These are phyloP conservation scores for Saturnispora serradocipensis DNA, from an alignment of 805 yeast species.

Conservation along the genomic window DNA sequence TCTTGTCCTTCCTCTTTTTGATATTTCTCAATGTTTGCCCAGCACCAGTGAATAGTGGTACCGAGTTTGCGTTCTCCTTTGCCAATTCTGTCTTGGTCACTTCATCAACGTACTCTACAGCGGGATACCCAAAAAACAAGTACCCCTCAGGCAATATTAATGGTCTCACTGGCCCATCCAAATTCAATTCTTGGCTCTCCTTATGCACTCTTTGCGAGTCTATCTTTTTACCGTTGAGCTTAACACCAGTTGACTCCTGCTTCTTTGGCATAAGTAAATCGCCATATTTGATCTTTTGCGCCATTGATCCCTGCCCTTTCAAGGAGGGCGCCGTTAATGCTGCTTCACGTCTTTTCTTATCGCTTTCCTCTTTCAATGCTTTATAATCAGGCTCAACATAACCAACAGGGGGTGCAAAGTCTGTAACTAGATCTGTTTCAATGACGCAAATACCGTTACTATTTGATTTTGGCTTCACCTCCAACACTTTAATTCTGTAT, in stretches of 20 bases:
- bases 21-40: slow-evolving; percentile 62
- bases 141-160: slow-evolving; percentile 74
- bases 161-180: slow-evolving; percentile 61
- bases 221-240: slow-evolving; percentile 53
- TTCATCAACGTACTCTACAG: slow-evolving; percentile 38
- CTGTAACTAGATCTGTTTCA: slow-evolving; percentile 94
- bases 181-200: slow-evolving; percentile 28
- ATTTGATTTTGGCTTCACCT: slow-evolving; percentile 67
- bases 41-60: slow-evolving; percentile 42
- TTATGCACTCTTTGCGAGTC: slow-evolving; percentile 6
- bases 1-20: slow-evolving; percentile 53
- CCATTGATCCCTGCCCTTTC: slow-evolving; percentile 58
- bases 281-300: slow-evolving; percentile 58
- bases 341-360: slow-evolving; percentile 27
- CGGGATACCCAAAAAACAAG: slow-evolving; percentile 89
- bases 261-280: slow-evolving; percentile 40
- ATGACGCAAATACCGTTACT: slow-evolving; percentile 79
- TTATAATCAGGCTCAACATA: slow-evolving; percentile 83
- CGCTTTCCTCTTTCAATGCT: slow-evolving; percentile 32
- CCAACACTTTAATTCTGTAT: slow-evolving; percentile 75
- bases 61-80: background rate
- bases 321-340: slow-evolving; percentile 29
- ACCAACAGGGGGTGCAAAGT: slow-evolving; percentile 98
- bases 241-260: slow-evolving; percentile 53
- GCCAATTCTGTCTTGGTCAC: slow-evolving; percentile 23